phyloP scores from a whole-genome alignment of 2,329 filamentous ascomycete species.

The Pleoardoris graminearum region DNA sequence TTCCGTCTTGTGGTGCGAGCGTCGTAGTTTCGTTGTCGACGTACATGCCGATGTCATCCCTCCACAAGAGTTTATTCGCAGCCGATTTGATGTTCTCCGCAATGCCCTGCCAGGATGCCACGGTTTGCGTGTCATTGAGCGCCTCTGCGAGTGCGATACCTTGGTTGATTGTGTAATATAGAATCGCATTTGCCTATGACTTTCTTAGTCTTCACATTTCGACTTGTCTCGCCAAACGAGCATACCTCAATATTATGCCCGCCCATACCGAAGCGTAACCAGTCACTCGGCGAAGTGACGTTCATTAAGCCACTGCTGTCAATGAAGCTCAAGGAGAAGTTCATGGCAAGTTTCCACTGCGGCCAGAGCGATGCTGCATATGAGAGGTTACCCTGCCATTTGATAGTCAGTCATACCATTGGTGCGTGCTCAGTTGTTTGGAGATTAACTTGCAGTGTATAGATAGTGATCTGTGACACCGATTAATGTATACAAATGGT shows the following conservation, averaged over 20 bases:
- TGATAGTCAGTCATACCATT: not conserved
- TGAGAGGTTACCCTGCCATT: conserved; percentile 37
- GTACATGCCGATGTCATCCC: conserved; percentile 55
- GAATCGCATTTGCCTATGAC: conserved; percentile 48
- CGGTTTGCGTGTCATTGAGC: conserved; percentile 48
- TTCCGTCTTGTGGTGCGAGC: conserved; percentile 55
- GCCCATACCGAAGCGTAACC: conserved; percentile 56
- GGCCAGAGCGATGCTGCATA: conserved; percentile 51
- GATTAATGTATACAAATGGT: conserved; percentile 57
- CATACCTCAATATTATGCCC: conserved; percentile 52
- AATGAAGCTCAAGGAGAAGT: conserved; percentile 49
- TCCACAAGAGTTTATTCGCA: conserved; percentile 56
- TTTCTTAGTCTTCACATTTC: not conserved
- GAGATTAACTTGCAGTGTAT: conserved; percentile 41
- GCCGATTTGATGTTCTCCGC: conserved; percentile 50
- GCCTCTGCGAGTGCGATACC: conserved; percentile 57
- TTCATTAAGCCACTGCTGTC: conserved; percentile 52
- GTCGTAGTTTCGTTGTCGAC: conserved; percentile 58
- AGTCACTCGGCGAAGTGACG: conserved; percentile 51
- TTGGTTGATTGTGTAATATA: conserved; percentile 57
- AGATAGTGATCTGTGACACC: conserved; percentile 52
- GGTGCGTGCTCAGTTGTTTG: not conserved
- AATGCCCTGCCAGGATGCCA: conserved; percentile 47
- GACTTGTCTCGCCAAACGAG: not conserved
- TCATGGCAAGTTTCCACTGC: conserved; percentile 49